Evolutionary conservation across 768 basidiomycete genomes (phyloP).

Genomic region (Boletus huronensis): DNA sequence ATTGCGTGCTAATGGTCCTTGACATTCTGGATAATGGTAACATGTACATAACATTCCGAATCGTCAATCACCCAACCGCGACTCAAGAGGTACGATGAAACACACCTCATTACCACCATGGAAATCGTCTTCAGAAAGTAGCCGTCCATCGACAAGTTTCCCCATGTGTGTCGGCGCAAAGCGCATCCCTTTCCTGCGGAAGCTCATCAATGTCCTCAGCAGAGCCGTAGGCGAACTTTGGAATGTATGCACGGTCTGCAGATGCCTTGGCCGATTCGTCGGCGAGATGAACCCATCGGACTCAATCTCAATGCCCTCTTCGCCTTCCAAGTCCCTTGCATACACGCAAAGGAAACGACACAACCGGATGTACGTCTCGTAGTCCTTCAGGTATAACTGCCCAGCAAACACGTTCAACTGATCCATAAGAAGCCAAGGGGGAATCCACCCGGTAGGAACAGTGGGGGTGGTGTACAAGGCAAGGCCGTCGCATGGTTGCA

Average conservation of each 20-base stretch:
- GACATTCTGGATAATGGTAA: too few species aligned
- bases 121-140: slow-evolving; percentile 16
- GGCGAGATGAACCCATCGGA: slow-evolving; percentile 22
- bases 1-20: background rate
- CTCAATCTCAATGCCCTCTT: slow-evolving; percentile 2
- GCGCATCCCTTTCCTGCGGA: too few species aligned
- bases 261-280: slow-evolving; percentile 7
- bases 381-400: too few species aligned
- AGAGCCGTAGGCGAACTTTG: slow-evolving; percentile 33
- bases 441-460: background rate
- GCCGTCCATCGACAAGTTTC: background rate
- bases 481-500: slow-evolving; percentile 38
- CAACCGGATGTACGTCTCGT: too few species aligned
- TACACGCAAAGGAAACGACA: too few species aligned
- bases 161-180: too few species aligned
- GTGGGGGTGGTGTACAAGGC: slow-evolving; percentile 10
- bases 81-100: background rate
- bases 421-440: background rate
- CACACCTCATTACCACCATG: background rate
- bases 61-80: background rate
- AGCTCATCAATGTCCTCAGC: slow-evolving; percentile 14
- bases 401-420: background rate
- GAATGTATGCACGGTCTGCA: slow-evolving; percentile 26
- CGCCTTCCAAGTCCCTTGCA: slow-evolving; percentile 4
- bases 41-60: too few species aligned